Percentiles rank a stretch among this genome's conserved stretches.
Evolutionary conservation across 371 early-diverging fungal genomes (phyloP).

Genomic region (Batkoa obscura): DNA sequence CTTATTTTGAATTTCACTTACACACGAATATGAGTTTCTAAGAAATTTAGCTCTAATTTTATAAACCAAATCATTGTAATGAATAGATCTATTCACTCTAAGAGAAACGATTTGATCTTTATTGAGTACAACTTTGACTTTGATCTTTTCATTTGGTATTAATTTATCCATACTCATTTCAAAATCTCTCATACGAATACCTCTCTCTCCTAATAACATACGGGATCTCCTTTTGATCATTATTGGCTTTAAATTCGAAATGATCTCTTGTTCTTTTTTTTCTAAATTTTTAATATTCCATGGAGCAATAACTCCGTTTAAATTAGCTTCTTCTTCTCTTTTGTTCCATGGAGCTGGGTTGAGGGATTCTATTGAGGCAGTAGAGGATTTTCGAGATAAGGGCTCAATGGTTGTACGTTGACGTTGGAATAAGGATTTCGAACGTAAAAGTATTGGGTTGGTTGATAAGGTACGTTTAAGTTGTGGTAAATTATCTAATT

Average conservation of each 20-base stretch:
- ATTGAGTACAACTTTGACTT: not conserved
- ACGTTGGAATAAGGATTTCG: not conserved
- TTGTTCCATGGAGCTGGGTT: not conserved
- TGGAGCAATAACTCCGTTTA: not conserved
- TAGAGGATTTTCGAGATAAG: not conserved
- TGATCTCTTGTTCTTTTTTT: not conserved
- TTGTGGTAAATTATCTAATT: too few species aligned
- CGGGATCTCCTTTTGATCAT: not conserved
- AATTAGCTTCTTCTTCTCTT: not conserved
- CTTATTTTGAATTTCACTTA: not conserved
- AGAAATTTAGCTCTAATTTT: constrained; percentile 1
- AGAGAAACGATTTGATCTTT: not conserved
- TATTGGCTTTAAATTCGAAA: not conserved
- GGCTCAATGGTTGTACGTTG: not conserved
- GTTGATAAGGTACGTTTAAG: not conserved
- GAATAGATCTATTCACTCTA: not conserved
- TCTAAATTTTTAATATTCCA: constrained; percentile 5
- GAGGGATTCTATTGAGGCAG: not conserved
- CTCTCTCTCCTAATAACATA: not conserved
- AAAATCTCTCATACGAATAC: not conserved
- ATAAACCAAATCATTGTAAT: not conserved
- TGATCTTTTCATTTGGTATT: not conserved
- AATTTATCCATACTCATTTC: not conserved
- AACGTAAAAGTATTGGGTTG: not conserved
- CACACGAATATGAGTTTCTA: not conserved